phyloP scores from a whole-genome alignment of 2,329 filamentous ascomycete species.

The Ophiostoma quercus region DNA sequence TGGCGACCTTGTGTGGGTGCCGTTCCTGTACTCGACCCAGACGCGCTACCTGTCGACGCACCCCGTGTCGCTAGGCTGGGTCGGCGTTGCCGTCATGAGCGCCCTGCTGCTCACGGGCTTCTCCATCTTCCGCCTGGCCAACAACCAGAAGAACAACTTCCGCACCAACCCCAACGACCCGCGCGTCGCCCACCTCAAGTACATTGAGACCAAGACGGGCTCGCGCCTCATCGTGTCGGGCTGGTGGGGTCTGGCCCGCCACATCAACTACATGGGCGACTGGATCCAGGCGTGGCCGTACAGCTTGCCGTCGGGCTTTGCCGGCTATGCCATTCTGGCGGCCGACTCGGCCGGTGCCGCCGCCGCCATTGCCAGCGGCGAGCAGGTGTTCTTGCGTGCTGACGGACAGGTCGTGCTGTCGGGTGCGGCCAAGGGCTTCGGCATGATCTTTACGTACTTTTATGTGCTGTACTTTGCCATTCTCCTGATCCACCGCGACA shows the following conservation, averaged over 20 bases:
- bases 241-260: slow-evolving; percentile 88
- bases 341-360: slow-evolving; percentile 48
- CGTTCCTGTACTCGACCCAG: slow-evolving; percentile 81
- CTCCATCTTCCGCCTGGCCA: slow-evolving; percentile 86
- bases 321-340: slow-evolving; percentile 69
- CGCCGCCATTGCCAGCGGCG: slow-evolving; percentile 43
- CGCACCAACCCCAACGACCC: slow-evolving; percentile 80
- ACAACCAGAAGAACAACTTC: slow-evolving; percentile 93
- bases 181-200: slow-evolving; percentile 70
- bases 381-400: slow-evolving; percentile 43
- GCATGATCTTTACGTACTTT: slow-evolving; percentile 87
- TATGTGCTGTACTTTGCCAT: slow-evolving; percentile 89
- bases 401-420: slow-evolving; percentile 63
- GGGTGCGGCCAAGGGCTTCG: slow-evolving; percentile 72
- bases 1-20: slow-evolving; percentile 88
- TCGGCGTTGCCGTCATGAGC: slow-evolving; percentile 60
- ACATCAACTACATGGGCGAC: slow-evolving; percentile 95
- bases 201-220: slow-evolving; percentile 77
- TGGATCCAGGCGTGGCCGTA: slow-evolving; percentile 94
- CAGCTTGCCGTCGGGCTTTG: slow-evolving; percentile 76
- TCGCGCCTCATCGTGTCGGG: slow-evolving; percentile 76
- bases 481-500: slow-evolving; percentile 77
- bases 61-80: slow-evolving; percentile 69
- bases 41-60: slow-evolving; percentile 78
- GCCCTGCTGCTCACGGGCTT: slow-evolving; percentile 69